These are phyloP conservation scores for Ephemerocybe angulata DNA, from an alignment of 768 basidiomycete species.

Conservation along the genomic window DNA sequence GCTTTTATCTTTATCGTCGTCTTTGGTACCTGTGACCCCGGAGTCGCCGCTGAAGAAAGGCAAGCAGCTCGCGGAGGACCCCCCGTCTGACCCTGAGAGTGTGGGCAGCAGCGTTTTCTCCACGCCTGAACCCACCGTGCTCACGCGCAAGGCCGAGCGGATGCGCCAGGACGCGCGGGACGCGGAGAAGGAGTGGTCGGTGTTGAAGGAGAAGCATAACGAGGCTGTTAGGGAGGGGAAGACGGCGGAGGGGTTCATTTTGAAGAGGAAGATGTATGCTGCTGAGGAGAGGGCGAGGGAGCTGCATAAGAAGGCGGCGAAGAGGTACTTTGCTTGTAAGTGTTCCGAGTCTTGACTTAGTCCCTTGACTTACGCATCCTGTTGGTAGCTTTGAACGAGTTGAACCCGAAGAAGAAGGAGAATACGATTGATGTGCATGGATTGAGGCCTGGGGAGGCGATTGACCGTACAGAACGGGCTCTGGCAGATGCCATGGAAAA, in stretches of 20 bases:
- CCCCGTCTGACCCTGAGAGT: slow-evolving; percentile 11
- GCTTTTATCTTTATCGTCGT: background rate
- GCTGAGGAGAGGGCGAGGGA: slow-evolving; percentile 31
- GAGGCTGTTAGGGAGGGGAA: slow-evolving; percentile 38
- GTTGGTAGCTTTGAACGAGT: slow-evolving; percentile 34
- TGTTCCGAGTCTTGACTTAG: background rate
- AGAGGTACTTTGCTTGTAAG: slow-evolving; percentile 43
- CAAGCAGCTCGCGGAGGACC: slow-evolving; percentile 6
- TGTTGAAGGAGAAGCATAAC: slow-evolving; percentile 26
- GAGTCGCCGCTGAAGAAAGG: background rate
- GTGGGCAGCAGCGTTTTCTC: slow-evolving; percentile 28
- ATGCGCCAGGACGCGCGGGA: slow-evolving; percentile 39
- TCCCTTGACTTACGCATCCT: background rate
- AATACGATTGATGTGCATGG: slow-evolving; percentile 49
- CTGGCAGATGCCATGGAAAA: slow-evolving; percentile 35
- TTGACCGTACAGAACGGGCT: slow-evolving; percentile 40
- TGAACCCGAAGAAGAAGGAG: slow-evolving; percentile 22
- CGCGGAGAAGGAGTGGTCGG: slow-evolving; percentile 27
- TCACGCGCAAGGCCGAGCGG: slow-evolving; percentile 33
- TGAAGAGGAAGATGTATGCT: slow-evolving; percentile 13
- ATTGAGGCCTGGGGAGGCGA: slow-evolving; percentile 43
- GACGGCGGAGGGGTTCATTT: slow-evolving; percentile 19
- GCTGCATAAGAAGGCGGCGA: slow-evolving; percentile 44
- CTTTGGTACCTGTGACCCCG: background rate
- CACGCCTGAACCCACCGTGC: slow-evolving; percentile 25